A percentile compares a stretch with the other conserved stretches of the same genome.
phyloP scores from a whole-genome alignment of 805 yeast genomes.

The Saccharomycopsis synnaedendra region DNA sequence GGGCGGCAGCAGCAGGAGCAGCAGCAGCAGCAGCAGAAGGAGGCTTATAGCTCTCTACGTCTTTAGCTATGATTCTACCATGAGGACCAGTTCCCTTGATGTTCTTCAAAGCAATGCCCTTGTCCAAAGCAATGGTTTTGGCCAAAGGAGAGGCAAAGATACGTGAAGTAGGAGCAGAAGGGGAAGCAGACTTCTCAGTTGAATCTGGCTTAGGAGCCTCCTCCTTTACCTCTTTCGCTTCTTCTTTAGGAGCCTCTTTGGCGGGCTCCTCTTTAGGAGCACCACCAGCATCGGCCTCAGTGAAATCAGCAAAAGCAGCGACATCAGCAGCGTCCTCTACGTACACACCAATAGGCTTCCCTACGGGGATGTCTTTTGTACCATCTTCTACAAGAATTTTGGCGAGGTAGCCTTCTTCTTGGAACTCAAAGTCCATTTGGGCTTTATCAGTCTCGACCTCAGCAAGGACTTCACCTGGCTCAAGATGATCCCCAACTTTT shows the following conservation, averaged over 20 bases:
- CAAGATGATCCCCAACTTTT: slow-evolving; percentile 74
- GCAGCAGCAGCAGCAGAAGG: slow-evolving; percentile 28
- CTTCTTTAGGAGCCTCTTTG: slow-evolving; percentile 20
- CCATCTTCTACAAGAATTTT: slow-evolving; percentile 64
- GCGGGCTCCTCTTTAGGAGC: slow-evolving; percentile 19
- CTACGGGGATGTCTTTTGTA: slow-evolving; percentile 75
- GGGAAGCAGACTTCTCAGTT: slow-evolving; percentile 24
- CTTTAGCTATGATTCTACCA: slow-evolving; percentile 88
- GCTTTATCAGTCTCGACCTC: slow-evolving; percentile 95
- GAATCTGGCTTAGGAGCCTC: slow-evolving; percentile 22
- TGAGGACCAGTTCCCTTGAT: slow-evolving; percentile 89
- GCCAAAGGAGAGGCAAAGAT: slow-evolving; percentile 94
- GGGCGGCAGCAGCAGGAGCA: slow-evolving; percentile 33
- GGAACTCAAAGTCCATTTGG: slow-evolving; percentile 75
- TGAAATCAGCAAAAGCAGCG: slow-evolving; percentile 77
- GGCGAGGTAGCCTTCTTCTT: slow-evolving; percentile 84
- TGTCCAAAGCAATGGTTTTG: slow-evolving; percentile 82
- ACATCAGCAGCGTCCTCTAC: slow-evolving; percentile 83
- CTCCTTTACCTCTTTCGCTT: slow-evolving; percentile 20
- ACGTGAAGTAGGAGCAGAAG: slow-evolving; percentile 42
- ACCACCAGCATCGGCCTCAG: slow-evolving; percentile 66
- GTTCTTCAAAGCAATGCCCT: slow-evolving; percentile 77
- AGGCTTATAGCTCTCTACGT: slow-evolving; percentile 57
- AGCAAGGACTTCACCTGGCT: slow-evolving; percentile 91
- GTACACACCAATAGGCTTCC: slow-evolving; percentile 92